phyloP scores from a whole-genome alignment of 148 eudicot genomes.

The Cornus kousa region DNA sequence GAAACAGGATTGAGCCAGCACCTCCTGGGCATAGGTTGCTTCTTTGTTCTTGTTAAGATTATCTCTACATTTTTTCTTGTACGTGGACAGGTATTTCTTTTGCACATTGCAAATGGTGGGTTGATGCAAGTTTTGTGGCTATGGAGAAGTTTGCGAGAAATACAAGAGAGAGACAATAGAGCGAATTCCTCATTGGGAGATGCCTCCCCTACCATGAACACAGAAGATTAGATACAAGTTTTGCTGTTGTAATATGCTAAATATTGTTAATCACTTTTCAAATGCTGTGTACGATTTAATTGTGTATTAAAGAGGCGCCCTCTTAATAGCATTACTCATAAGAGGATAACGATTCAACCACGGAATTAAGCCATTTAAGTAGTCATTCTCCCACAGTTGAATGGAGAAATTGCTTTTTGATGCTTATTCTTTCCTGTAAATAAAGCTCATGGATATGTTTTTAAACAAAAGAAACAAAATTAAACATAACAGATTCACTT shows the following conservation, averaged over 20 bases:
- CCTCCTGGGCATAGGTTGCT: slow-evolving; percentile 31
- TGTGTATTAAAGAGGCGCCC: too few relatives aligned
- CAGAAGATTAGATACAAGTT: neutral
- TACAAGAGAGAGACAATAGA: neutral
- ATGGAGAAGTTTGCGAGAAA: slow-evolving; percentile 22
- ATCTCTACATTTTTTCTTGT: slow-evolving; percentile 19
- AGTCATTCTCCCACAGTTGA: too few relatives aligned
- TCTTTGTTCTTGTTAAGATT: slow-evolving; percentile 40
- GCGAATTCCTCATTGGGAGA: neutral
- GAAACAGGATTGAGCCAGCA: slow-evolving; percentile 18
- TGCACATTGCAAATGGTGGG: slow-evolving; percentile 53
- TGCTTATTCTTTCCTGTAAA: too few relatives aligned
- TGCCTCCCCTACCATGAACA: neutral
- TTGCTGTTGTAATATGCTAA: neutral
- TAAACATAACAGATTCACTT: too few relatives aligned
- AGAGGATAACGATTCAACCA: too few relatives aligned
- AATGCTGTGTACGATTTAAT: too few relatives aligned
- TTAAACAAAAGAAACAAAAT: too few relatives aligned
- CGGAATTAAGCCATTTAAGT: too few relatives aligned
- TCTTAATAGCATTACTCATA: too few relatives aligned
- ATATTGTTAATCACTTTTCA: too few relatives aligned
- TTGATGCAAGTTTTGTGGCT: slow-evolving; percentile 55
- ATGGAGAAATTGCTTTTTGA: too few relatives aligned
- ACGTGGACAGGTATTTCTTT: slow-evolving; percentile 25
- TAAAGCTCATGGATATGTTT: too few relatives aligned